Base-by-base conservation (phyloP, 2,329 filamentous ascomycete species). In the Arachnomyces sp. region DNA sequence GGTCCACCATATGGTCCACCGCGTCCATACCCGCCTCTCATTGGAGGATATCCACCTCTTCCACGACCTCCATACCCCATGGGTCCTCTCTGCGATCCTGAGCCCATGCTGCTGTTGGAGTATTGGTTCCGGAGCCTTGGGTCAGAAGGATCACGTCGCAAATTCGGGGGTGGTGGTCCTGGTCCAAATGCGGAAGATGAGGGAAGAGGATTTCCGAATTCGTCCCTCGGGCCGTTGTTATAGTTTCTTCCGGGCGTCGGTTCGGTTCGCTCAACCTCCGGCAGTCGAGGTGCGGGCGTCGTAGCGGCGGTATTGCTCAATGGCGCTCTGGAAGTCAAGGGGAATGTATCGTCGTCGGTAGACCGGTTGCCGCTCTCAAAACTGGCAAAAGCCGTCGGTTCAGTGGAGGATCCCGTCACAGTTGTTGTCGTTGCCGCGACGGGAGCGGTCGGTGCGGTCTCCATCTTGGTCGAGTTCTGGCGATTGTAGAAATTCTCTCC, bases 401-500 rank as follows among this genome's bases (percentile, higher is more conserved):
- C 38, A 31, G 51, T 56, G 12, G 51, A 49, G 0, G 56, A 53
- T 15, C 57, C 56, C 48, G 66, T 70, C 0, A 64, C 61, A 12
- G 66, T 61, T 49, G 71, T 79, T 9, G 70, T 67, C 9, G 71
- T 78, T 6, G 80, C 75, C 46, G 72, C 70, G 3, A 60, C 59
- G 35, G 63, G 67, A 41, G 77, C 57, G 3, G 73, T 69, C 25
- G 74, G 72, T 17, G 74, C 72, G 31, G 71, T 73, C 44, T 77
- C 73, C 4, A 73, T 70, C 50, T 68, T 58, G 48, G 43, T 53
- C 46, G 61, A 61, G 50, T 63, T 59, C 52, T 74, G 65, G 44
- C 82, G 75, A 54, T 82, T 84, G 64, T 93, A 95, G 60, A 84
- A 95, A 57, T 89, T 92, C 54, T 92, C 81, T 18, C 90, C 90